Conservation (phyloP, 1,284 basidiomycete genomes). For the Omphalotus olearius region DNA sequence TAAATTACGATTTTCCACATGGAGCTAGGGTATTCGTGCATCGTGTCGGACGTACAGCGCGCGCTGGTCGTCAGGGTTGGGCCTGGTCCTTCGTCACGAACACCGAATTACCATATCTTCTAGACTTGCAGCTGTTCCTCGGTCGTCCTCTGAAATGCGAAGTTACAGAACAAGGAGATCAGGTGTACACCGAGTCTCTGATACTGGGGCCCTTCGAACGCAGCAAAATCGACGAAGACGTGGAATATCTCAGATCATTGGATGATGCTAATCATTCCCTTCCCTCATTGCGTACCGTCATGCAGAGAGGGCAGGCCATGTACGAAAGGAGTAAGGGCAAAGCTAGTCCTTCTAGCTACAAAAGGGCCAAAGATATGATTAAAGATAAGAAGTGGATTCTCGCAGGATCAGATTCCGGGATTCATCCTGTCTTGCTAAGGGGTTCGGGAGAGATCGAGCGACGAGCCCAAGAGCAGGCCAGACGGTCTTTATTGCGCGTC, state of each 20-base stretch:
- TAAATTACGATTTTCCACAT: constrained; percentile 98
- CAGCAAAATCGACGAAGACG: constrained; percentile 77
- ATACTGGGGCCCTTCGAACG: constrained; percentile 84
- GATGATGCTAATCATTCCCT: constrained; percentile 70
- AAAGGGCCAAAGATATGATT: constrained; percentile 85
- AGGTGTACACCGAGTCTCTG: constrained; percentile 64
- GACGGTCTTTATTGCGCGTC: constrained; percentile 67
- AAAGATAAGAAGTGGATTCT: constrained; percentile 73
- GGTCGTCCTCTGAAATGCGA: constrained; percentile 71
- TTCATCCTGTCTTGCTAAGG: constrained; percentile 65
- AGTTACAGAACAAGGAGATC: constrained; percentile 43
- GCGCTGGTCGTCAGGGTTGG: constrained; percentile 93
- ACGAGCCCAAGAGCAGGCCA: constrained; percentile 46
- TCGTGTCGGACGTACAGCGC: constrained; percentile 94
- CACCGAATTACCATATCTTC: constrained; percentile 84
- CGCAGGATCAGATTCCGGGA: constrained; percentile 59
- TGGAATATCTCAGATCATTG: constrained; percentile 75
- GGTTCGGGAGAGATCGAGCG: constrained; percentile 30
- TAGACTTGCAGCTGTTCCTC: constrained; percentile 95
- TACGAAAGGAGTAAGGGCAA: constrained; percentile 93
- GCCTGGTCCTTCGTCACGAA: constrained; percentile 93
- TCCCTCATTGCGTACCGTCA: constrained; percentile 76
- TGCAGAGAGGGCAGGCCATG: constrained; percentile 88
- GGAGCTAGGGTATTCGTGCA: constrained; percentile 94
- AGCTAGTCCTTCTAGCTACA: constrained; percentile 82